These are phyloP conservation scores for Sporothrix phasma DNA, from an alignment of 2,329 filamentous ascomycete species.

Conservation along the genomic window DNA sequence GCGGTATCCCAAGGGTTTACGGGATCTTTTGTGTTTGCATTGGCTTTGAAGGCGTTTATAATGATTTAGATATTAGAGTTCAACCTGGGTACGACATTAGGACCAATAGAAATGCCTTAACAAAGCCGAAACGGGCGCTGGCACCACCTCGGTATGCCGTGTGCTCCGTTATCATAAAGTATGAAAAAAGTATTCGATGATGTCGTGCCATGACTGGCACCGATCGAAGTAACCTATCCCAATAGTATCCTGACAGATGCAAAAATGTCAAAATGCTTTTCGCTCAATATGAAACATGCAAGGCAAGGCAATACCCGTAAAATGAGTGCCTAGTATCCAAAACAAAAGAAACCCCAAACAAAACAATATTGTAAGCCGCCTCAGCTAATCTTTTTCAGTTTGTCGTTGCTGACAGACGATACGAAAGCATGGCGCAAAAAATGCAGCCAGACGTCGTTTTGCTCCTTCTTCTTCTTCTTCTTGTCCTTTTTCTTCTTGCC, in stretches of 20 bases:
- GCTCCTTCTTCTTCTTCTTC: conserved; percentile 43
- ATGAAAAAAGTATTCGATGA: no score
- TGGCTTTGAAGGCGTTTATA: background rate
- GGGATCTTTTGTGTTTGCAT: background rate
- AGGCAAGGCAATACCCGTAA: background rate
- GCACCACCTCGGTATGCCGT: no score
- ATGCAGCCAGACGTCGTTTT: conserved; percentile 64
- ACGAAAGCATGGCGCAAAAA: conserved; percentile 76
- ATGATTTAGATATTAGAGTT: background rate
- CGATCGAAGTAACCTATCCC: no score
- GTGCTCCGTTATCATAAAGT: no score
- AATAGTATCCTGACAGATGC: no score
- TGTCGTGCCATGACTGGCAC: no score
- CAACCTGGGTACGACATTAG: no score
- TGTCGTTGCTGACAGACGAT: conserved; percentile 54
- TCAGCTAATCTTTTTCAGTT: conserved; percentile 44
- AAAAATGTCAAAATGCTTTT: background rate
- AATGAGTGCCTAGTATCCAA: background rate
- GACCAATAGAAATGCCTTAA: no score
- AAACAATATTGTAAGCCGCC: background rate
- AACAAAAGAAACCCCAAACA: background rate
- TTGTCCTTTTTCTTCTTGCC: conserved; percentile 39
- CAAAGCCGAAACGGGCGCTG: no score
- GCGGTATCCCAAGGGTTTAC: background rate
- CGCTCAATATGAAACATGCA: background rate